Evolutionary conservation across 768 basidiomycete genomes (phyloP), one percentile per base, ranked within the genome.

Genomic region (Atractiella rhizophila): DNA sequence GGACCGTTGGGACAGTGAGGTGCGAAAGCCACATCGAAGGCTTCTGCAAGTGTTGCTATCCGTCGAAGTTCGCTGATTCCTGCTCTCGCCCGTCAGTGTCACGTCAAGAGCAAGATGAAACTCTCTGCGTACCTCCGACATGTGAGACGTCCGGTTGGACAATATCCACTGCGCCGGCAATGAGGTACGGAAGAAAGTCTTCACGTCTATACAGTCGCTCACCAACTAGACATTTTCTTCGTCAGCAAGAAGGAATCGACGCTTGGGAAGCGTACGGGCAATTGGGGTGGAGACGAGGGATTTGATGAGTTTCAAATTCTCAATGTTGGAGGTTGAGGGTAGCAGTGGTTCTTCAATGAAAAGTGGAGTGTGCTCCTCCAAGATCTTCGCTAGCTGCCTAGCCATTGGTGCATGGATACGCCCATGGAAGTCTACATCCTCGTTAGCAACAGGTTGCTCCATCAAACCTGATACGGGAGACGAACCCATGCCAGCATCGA

Each of bases 1-100:
- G 74, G 76, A 0, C 73, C 73, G 2, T 74, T 51, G 2, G 75
- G 74, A 57, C 73, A 76, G 51, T 77, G 74, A 4, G 76, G 74
- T 0, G 73, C 75, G 38, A 63, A 54, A 10, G 68, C 74, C 39
- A 77, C 69, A 46, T 77, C 76, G 52, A 76, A 76, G 4, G 67
- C 70, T 55, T 74, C 71, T 1, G 67, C 66, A 48, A 73, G 58
- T 19, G 63, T 59, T 5, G 71, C 69, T 18, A 74, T 69, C 31
- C 68, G 63, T 31, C 67, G 63, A 5, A 69, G 57, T 53, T 74
- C 70, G 29, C 60, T 62, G 51, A 74, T 74, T n/a, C n/a, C n/a
- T n/a, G n/a, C 4, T 71, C 68, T 20, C 71, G 69, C 28, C 69
- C 70, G 47, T 71, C 70, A 1, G 67, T 61, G 16, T n/a, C n/a